Conservation (phyloP, 2,329 filamentous ascomycete genomes). For the Cordyceps sp. region DNA sequence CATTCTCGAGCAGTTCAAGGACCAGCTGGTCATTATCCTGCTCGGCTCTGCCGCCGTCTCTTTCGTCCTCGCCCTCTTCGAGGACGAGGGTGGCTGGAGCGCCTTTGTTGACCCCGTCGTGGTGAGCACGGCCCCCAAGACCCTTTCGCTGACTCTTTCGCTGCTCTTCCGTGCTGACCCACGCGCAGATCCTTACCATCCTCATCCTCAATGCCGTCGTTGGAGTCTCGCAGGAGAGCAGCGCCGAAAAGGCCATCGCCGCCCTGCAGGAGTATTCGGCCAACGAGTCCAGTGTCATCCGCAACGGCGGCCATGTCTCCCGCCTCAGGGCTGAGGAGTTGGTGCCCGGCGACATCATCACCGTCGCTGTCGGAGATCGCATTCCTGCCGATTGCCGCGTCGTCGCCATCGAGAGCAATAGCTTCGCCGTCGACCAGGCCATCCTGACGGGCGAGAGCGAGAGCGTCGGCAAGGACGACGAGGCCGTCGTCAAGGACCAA, state of each 20-base stretch:
- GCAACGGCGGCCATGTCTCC: conserved; percentile 59
- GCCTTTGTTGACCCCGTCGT: conserved; percentile 94
- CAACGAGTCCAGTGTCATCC: conserved; percentile 87
- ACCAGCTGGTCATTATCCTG: conserved; percentile 91
- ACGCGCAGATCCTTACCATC: conserved; percentile 77
- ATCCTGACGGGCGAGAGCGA: conserved; percentile 96
- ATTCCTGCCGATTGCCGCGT: conserved; percentile 91
- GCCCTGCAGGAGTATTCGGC: conserved; percentile 97
- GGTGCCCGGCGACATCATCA: conserved; percentile 85
- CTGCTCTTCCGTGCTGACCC: too few relatives aligned
- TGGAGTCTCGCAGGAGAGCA: conserved; percentile 95
- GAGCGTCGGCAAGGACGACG: conserved; percentile 75
- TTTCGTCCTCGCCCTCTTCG: conserved; percentile 82
- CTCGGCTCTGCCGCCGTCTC: conserved; percentile 86
- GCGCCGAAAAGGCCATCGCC: conserved; percentile 94
- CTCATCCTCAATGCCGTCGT: conserved; percentile 93
- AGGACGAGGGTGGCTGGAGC: conserved; percentile 86
- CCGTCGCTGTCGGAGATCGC: conserved; percentile 76
- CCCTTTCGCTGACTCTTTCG: not conserved
- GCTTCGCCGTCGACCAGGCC: conserved; percentile 90
- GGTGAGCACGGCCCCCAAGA: too few relatives aligned
- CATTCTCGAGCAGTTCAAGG: conserved; percentile 96
- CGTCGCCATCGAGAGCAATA: conserved; percentile 86
- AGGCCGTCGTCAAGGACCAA: conserved; percentile 50
- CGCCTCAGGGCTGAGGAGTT: conserved; percentile 91